phyloP scores from a whole-genome alignment of 495 filamentous ascomycete genomes.

The Daldinia loculata region DNA sequence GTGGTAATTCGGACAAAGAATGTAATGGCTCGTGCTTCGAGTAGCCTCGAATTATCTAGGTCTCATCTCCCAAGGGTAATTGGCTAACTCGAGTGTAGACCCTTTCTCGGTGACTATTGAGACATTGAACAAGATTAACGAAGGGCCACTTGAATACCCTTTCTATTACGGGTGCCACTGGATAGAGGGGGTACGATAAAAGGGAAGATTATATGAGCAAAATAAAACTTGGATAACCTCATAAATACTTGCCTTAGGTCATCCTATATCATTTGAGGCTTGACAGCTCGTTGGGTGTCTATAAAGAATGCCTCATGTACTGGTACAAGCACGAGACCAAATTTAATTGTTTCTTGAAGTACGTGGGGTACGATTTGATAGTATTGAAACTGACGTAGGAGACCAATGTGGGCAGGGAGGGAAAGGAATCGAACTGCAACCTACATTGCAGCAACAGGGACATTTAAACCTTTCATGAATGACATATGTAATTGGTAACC shows the following conservation, averaged over 20 bases:
- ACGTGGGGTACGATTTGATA: conserved; percentile 29
- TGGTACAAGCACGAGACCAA: conserved; percentile 18
- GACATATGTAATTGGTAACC: background rate
- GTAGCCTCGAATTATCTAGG: conserved; percentile 15
- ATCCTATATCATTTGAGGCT: conserved; percentile 13
- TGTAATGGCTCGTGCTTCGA: conserved; percentile 28
- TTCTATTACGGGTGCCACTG: conserved; percentile 3
- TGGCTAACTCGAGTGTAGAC: conserved; percentile 25
- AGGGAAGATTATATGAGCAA: background rate
- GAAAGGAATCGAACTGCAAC: background rate
- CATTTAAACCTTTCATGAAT: background rate
- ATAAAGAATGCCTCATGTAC: conserved; percentile 3
- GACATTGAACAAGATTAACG: conserved; percentile 34
- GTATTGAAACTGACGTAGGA: conserved; percentile 37
- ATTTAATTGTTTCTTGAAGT: conserved; percentile 11
- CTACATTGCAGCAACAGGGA: background rate
- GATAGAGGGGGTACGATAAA: background rate
- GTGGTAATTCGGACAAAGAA: conserved; percentile 34
- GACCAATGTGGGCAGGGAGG: conserved; percentile 19
- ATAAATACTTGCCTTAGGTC: background rate
- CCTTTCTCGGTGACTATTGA: conserved; percentile 28
- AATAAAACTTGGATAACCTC: background rate
- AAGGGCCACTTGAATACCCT: conserved; percentile 8
- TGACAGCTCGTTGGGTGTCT: conserved; percentile 17
- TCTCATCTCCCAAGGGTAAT: conserved; percentile 13